Conservation (phyloP, 352 stramenopile species). For the Pythium aquatile region DNA sequence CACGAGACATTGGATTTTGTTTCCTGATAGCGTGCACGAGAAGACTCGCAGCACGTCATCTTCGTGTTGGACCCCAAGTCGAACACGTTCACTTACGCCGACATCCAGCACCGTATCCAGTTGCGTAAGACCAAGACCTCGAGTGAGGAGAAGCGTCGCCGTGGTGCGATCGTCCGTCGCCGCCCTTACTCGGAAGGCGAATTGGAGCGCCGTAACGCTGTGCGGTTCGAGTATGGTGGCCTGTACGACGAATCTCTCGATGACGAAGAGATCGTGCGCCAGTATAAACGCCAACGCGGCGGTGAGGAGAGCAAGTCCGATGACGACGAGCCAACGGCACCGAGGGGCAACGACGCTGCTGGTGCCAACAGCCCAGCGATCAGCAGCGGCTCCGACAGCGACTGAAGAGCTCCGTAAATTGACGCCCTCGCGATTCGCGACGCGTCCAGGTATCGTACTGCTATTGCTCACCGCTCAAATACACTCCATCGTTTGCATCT, state of each 20-base stretch:
- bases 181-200: constrained; percentile 74
- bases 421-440: neutral
- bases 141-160: constrained; percentile 76
- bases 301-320: constrained; percentile 44
- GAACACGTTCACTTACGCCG: constrained; percentile 74
- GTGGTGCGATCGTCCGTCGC: constrained; percentile 72
- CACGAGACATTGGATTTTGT: neutral
- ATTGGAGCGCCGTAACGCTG: constrained; percentile 48
- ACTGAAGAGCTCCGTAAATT: constrained; percentile 39
- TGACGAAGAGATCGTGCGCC: constrained; percentile 56
- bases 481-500: neutral
- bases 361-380: constrained; percentile 62
- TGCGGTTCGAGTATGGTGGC: constrained; percentile 61
- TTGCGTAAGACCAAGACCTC: constrained; percentile 80
- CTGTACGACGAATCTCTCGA: constrained; percentile 69
- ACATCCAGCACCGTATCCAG: constrained; percentile 73
- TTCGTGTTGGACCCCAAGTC: constrained; percentile 80
- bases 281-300: constrained; percentile 59
- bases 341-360: constrained; percentile 34
- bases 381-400: constrained; percentile 64
- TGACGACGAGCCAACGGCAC: constrained; percentile 12
- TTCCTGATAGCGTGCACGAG: constrained; percentile 16
- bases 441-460: neutral
- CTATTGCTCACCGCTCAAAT: neutral
- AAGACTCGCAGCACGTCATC: constrained; percentile 72